A percentile compares a stretch with the other conserved stretches of the same genome.
Conservation (phyloP, 2,329 filamentous ascomycete species). For the Clonostachys byssicola region DNA sequence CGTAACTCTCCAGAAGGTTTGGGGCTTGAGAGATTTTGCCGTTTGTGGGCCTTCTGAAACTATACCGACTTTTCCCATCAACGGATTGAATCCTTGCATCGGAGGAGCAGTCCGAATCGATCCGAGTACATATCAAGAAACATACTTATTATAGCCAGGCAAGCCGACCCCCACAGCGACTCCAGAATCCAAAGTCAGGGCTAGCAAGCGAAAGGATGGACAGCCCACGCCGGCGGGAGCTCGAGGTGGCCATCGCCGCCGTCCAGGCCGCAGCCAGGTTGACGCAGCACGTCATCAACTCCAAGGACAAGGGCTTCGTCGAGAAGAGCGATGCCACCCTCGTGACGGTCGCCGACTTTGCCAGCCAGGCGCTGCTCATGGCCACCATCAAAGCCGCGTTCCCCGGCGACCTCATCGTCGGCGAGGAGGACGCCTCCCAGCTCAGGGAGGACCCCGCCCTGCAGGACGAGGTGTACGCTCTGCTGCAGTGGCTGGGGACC, state of each 20-base stretch:
- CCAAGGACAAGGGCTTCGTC: constrained; percentile 40
- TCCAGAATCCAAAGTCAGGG: too few relatives aligned
- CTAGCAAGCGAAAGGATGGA: constrained; percentile 23
- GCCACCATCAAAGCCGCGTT: constrained; percentile 44
- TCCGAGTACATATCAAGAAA: too few relatives aligned
- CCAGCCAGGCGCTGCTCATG: constrained; percentile 51
- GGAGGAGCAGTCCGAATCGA: too few relatives aligned
- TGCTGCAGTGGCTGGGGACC: constrained; percentile 22
- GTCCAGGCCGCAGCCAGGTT: constrained; percentile 40
- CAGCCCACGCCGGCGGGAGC: constrained; percentile 33
- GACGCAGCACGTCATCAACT: constrained; percentile 41
- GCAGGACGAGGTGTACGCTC: constrained; percentile 39
- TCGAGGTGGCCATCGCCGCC: constrained; percentile 34
- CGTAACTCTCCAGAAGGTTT: too few relatives aligned
- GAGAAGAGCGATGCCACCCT: constrained; percentile 52
- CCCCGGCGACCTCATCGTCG: constrained; percentile 46
- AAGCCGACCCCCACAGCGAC: too few relatives aligned
- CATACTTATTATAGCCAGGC: too few relatives aligned
- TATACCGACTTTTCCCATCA: too few relatives aligned
- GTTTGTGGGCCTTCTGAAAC: too few relatives aligned
- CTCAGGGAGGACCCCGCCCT: constrained; percentile 36
- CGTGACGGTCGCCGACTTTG: constrained; percentile 57
- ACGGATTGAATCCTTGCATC: too few relatives aligned
- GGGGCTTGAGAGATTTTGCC: too few relatives aligned
- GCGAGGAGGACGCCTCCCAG: constrained; percentile 48